phyloP scores from a whole-genome alignment of 192 early-diverging fungal species.

The Entophlyctis helioformis region DNA sequence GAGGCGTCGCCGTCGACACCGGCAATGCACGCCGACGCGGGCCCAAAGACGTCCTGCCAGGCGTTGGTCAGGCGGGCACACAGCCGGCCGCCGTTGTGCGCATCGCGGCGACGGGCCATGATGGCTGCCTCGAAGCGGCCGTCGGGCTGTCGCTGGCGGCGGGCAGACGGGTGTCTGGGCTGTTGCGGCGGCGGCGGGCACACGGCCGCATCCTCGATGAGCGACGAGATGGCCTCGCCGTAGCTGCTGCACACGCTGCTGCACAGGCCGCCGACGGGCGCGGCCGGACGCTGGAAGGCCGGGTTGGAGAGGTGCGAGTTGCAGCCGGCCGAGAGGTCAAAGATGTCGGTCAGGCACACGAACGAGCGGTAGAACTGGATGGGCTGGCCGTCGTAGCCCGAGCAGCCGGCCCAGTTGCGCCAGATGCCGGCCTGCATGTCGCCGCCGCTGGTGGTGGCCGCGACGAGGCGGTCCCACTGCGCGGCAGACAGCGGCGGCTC shows the following conservation, averaged over 20 bases:
- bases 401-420: conserved; percentile 25
- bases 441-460: conserved; percentile 19
- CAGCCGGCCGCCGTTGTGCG: no score
- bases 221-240: conserved; percentile 11
- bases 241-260: conserved; percentile 18
- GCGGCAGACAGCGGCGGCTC: conserved; percentile 8
- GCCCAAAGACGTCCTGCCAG: no score
- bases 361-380: conserved; percentile 35
- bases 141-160: no score
- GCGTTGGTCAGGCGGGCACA: no score
- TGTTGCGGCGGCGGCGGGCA: no score
- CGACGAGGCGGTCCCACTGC: conserved; percentile 23
- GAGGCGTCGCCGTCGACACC: no score
- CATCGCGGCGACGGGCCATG: no score
- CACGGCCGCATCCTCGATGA: conserved; percentile 11
- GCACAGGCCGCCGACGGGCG: conserved; percentile 7
- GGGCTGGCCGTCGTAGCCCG: conserved; percentile 25
- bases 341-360: conserved; percentile 33
- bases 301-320: conserved; percentile 17
- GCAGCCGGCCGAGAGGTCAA: conserved; percentile 21
- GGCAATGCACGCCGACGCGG: no score
- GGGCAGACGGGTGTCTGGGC: no score
- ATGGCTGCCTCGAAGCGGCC: no score
- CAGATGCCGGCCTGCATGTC: conserved; percentile 13
- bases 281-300: no score